Base-by-base conservation (phyloP, 257 asterid species). In the Asclepias syriaca region DNA sequence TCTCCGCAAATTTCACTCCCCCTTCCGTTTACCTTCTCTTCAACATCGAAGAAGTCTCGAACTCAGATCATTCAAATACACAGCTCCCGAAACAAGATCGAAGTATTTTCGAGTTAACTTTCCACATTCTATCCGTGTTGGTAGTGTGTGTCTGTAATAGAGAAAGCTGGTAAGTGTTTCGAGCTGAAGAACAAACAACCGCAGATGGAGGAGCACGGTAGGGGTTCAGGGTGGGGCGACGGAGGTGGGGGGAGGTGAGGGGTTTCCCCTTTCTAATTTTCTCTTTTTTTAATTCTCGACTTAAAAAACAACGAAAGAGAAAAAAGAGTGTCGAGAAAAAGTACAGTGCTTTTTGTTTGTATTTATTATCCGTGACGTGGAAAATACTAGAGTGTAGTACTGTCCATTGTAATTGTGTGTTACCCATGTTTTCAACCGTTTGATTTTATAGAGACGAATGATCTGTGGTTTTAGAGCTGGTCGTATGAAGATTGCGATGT, bases 41-140 rank as follows among this genome's bases (percentile, higher is more conserved):
- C 57, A 69, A 39, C n/a, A 69, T 49, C 21, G 15, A 67, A 27
- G 5, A 16, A 32, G 14, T 2, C 9, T 0, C 5, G 19, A 72
- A 54, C 68, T 78, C 40, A 78, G 74, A 77, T 73, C 73, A 69
- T 29, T 18, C 18, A 48, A 22, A 70, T 12, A 71, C 57, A 70
- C 40, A 65, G 24, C 32, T 24, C 55, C 69, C 19, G 65, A 56
- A 51, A 69, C 59, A 60, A 66, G 77, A 73, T 73, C 78, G 77
- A 78, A 50, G 45, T 50, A 34, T 3, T 16, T 14, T 37, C 37
- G 53, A 65, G 64, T 21, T 63, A 63, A 48, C 65, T 24, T 58
- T 58, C 48, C 65, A 57, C 80, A 77, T 77, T 61, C 29, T 46
- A 65, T 51, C 55, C 49, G 71, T 60, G 63, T 53, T 12, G 7